Percentiles rank a stretch among this genome's conserved stretches.
These are phyloP conservation scores for Esteya vermicola DNA, from an alignment of 2,329 filamentous ascomycete genomes.

Conservation along the genomic window DNA sequence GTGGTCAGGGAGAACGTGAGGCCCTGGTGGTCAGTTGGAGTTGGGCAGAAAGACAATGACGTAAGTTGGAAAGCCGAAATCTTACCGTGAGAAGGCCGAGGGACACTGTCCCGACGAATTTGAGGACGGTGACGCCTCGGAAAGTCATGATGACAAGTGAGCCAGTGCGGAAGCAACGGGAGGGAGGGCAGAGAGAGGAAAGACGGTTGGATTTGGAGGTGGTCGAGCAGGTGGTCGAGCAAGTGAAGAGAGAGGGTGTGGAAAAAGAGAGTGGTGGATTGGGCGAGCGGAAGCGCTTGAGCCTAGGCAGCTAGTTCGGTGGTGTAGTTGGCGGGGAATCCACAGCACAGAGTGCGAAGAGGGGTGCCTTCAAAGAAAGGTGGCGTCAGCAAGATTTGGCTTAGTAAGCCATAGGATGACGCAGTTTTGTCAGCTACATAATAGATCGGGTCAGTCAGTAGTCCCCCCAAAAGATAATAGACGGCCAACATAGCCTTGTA, in stretches of 20 bases:
- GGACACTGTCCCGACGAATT: constrained; percentile 86
- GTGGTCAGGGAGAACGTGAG: constrained; percentile 73
- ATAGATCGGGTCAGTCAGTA: no score
- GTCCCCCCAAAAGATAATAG: no score
- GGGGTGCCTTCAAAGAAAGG: neutral
- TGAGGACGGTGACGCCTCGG: constrained; percentile 61
- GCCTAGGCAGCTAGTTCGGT: no score
- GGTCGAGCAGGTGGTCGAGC: neutral
- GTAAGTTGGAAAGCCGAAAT: constrained; percentile 8
- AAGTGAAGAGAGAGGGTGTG: neutral
- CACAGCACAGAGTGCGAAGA: neutral
- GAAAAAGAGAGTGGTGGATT: neutral
- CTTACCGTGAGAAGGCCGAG: constrained; percentile 78
- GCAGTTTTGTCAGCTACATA: no score
- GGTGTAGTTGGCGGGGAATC: neutral
- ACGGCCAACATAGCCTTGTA: no score
- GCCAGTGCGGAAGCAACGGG: neutral
- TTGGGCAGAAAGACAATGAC: neutral
- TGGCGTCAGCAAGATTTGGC: neutral
- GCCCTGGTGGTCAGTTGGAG: no score
- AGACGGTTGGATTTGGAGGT: neutral
- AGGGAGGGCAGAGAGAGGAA: neutral
- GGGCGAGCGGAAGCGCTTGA: neutral
- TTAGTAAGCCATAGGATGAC: no score
- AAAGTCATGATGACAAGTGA: constrained; percentile 37